phyloP scores from a whole-genome alignment of 805 yeast genomes.

The Deakozyma indianensis region DNA sequence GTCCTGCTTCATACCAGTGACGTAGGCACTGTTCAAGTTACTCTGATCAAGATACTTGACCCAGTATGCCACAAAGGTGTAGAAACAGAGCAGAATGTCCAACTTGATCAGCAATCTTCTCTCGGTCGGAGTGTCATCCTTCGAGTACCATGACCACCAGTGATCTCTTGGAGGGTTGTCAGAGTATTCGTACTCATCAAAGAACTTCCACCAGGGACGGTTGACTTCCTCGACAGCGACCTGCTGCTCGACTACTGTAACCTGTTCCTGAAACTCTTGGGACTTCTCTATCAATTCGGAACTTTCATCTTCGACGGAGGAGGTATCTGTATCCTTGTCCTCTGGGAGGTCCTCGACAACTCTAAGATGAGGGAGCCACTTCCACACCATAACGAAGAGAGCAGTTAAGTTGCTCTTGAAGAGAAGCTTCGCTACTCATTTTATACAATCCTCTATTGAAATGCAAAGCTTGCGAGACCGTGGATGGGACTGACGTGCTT shows the following conservation, averaged over 20 bases:
- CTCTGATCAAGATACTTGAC: slow-evolving; percentile 49
- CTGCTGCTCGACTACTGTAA: background rate
- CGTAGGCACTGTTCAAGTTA: slow-evolving; percentile 51
- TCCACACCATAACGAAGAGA: too few species aligned
- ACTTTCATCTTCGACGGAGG: background rate
- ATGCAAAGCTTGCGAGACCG: too few species aligned
- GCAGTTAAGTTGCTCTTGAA: too few species aligned
- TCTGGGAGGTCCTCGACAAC: background rate
- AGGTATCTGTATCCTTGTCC: background rate
- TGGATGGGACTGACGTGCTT: too few species aligned
- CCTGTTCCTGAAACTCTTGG: background rate
- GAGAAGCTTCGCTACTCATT: too few species aligned
- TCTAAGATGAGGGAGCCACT: background rate
- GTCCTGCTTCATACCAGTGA: slow-evolving; percentile 26
- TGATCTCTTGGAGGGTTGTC: slow-evolving; percentile 24
- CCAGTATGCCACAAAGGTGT: slow-evolving; percentile 51
- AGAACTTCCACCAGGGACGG: slow-evolving; percentile 27
- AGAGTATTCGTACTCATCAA: slow-evolving; percentile 50
- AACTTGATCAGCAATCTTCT: slow-evolving; percentile 35
- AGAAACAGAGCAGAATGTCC: slow-evolving; percentile 38
- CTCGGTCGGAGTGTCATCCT: slow-evolving; percentile 34
- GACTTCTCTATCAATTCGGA: background rate
- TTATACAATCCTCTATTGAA: too few species aligned
- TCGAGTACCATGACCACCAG: slow-evolving; percentile 45
- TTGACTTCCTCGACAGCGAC: background rate